Evolutionary conservation across 1,139 yeast species (phyloP), one percentile per base, ranked within the genome.

Genomic region (Sugiyamaella neomexicana): DNA sequence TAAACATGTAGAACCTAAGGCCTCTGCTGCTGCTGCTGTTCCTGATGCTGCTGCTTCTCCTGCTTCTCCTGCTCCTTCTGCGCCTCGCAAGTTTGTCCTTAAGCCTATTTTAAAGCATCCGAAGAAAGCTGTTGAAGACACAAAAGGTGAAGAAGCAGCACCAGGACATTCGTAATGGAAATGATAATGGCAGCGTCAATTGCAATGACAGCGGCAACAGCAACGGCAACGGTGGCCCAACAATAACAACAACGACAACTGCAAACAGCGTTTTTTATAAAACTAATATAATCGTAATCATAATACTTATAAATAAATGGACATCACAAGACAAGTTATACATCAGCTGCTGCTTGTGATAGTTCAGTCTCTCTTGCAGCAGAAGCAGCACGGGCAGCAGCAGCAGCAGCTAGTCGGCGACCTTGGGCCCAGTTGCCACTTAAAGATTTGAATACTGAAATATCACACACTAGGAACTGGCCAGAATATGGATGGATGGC

Each of bases 391-490:
- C 13, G 13, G 15, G 42, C 49, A 31, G 53, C 37, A 10, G 44
- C 38, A 13, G 38, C 43, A 5, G 32, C 46, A 3, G 53, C 54
- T 4, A 46, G 34, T 3, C 32, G 53, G 1, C 49, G 39, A n/a
- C 49, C 50, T 9, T 44, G 49, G 5, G 15, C 36, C 60, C 60
- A 57, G 34, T 55, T 55, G 2, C 48, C 51, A n/a, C 50, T 48
- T 16, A 58, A 31, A 16, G 56, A 43, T 7, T 36, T 34, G 9
- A 53, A 43, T 2, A 63, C 50, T 8, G 55, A 31, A 17, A 64
- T 58, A 51, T 59, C 59, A 12, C 60, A 55, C 5, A 64, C 63
- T 16, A 62, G 54, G 40, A 60, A 43, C 42, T 60, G 62, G 36
- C 68, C 66, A 7, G 67, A 59, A 53, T 61, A 60, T 32, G 60